Percentiles rank a stretch among this genome's conserved stretches.
These are phyloP conservation scores for Penicillium psychrosexuale DNA, from an alignment of 2,329 filamentous ascomycete genomes.

Conservation along the genomic window DNA sequence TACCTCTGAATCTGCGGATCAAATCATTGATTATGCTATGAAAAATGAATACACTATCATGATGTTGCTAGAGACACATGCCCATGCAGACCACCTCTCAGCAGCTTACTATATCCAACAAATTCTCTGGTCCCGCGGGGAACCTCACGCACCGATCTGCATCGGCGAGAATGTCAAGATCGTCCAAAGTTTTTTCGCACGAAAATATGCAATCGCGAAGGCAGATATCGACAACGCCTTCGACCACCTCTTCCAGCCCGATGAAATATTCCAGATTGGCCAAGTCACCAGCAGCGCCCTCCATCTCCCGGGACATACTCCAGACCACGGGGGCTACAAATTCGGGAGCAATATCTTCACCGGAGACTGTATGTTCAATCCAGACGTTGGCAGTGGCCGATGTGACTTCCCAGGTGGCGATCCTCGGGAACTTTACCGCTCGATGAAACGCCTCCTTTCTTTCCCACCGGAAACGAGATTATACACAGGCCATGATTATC, in stretches of 20 bases:
- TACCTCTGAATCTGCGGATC: slow-evolving; percentile 51
- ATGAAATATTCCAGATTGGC: slow-evolving; percentile 54
- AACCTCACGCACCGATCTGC: slow-evolving; percentile 47
- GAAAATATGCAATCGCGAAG: slow-evolving; percentile 47
- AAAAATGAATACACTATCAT: slow-evolving; percentile 47
- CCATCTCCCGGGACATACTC: slow-evolving; percentile 60
- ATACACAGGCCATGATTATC: slow-evolving; percentile 56
- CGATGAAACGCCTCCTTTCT: slow-evolving; percentile 43
- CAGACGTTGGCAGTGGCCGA: slow-evolving; percentile 50
- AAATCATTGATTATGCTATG: slow-evolving; percentile 44
- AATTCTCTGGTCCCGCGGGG: slow-evolving; percentile 31
- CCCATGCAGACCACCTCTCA: slow-evolving; percentile 59
- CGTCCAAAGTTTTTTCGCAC: slow-evolving; percentile 52
- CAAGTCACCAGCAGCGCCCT: slow-evolving; percentile 46
- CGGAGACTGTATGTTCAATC: slow-evolving; percentile 53
- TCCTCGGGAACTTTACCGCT: slow-evolving; percentile 43
- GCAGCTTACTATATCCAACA: slow-evolving; percentile 56
- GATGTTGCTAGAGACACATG: slow-evolving; percentile 59
- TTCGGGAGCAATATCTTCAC: slow-evolving; percentile 51
- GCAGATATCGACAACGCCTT: slow-evolving; percentile 51
- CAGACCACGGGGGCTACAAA: slow-evolving; percentile 59
- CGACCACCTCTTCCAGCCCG: slow-evolving; percentile 53
- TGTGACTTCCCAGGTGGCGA: slow-evolving; percentile 55
- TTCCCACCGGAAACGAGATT: slow-evolving; percentile 45
- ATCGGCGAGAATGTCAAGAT: slow-evolving; percentile 55